Conservation (phyloP, 345 rosid species). For the Noccaea caerulescens region DNA sequence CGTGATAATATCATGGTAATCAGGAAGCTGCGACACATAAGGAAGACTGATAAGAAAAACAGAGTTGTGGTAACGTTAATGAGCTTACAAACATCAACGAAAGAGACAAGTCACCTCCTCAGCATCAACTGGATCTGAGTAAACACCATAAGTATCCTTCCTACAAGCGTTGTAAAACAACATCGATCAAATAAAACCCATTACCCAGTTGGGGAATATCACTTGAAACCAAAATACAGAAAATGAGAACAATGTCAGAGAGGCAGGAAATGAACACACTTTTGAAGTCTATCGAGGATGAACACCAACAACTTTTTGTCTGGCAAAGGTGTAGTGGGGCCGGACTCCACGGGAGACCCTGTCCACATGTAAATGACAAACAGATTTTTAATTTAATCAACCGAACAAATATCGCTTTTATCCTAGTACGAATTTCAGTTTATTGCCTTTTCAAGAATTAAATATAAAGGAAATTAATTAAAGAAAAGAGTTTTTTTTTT, state of each 20-base stretch:
- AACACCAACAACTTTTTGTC: conserved; percentile 97
- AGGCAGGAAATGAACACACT: conserved; percentile 55
- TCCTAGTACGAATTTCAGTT: conserved; percentile 42
- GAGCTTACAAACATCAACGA: conserved; percentile 22
- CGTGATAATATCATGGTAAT: conserved; percentile 79
- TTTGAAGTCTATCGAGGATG: conserved; percentile 99
- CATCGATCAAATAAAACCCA: conserved; percentile 32
- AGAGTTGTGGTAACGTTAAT: not conserved
- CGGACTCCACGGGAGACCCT: conserved; percentile 81
- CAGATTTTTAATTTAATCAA: conserved; percentile 40
- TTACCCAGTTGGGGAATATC: conserved; percentile 30
- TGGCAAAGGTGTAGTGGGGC: conserved; percentile 97
- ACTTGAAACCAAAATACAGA: conserved; percentile 21
- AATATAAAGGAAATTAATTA: conserved; percentile 32
- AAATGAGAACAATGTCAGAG: conserved; percentile 36
- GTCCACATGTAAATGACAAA: conserved; percentile 58
- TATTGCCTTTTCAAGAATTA: conserved; percentile 53
- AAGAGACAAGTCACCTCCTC: conserved; percentile 59
- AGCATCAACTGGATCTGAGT: conserved; percentile 93
- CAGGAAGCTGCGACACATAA: conserved; percentile 80
- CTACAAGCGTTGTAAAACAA: conserved; percentile 49
- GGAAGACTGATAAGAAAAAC: conserved; percentile 23
- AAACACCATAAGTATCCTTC: conserved; percentile 95
- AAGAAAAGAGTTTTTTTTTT: conserved; percentile 6
- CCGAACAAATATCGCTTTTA: conserved; percentile 34